phyloP scores from a whole-genome alignment of 2,329 filamentous ascomycete genomes.

The Coniochaeta prunicola region DNA sequence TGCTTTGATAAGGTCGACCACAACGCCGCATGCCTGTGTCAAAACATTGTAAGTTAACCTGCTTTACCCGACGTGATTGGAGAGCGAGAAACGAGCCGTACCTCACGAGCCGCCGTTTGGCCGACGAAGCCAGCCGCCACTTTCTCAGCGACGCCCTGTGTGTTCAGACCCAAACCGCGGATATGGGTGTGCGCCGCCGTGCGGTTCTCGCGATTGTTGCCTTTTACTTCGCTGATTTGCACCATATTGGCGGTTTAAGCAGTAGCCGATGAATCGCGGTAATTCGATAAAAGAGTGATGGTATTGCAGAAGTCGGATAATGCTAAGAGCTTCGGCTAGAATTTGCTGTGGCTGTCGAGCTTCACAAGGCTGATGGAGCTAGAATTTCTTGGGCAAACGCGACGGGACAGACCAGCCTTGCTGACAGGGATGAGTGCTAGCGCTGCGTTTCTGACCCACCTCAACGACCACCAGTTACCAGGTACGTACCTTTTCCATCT shows the following conservation, averaged over 20 bases:
- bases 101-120: slow-evolving; percentile 81
- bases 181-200: slow-evolving; percentile 98
- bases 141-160: slow-evolving; percentile 78
- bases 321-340: background rate
- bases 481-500: background rate
- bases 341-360: background rate
- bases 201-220: slow-evolving; percentile 88
- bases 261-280: background rate
- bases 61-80: background rate
- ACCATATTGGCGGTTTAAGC: slow-evolving; percentile 52
- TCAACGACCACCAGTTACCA: background rate
- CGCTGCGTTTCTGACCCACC: background rate
- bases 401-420: background rate
- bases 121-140: slow-evolving; percentile 82
- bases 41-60: slow-evolving; percentile 2
- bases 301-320: slow-evolving; percentile 6
- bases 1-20: slow-evolving; percentile 89
- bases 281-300: background rate
- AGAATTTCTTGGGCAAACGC: slow-evolving; percentile 1
- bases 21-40: slow-evolving; percentile 82
- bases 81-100: slow-evolving; percentile 29
- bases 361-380: slow-evolving; percentile 1
- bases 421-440: background rate
- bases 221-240: slow-evolving; percentile 90
- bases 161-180: slow-evolving; percentile 81